Percentiles rank a stretch among this genome's conserved stretches.
Conservation (phyloP, 306 rosid species). For the Castanea sativa region DNA sequence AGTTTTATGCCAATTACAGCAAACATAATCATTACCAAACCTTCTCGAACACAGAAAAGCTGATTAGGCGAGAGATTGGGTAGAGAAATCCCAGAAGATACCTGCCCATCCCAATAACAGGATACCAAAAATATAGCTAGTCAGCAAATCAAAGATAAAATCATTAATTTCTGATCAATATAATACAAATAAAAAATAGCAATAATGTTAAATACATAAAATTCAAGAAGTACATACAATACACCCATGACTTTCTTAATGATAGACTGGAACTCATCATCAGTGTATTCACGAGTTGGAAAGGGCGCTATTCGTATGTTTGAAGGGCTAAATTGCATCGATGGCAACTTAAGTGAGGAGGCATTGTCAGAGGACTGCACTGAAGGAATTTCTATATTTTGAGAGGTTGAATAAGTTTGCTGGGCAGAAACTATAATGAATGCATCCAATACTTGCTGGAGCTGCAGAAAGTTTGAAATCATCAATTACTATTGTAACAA, state of each 20-base stretch:
- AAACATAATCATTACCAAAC: slow-evolving; percentile 41
- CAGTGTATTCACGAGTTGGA: slow-evolving; percentile 93
- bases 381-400: slow-evolving; percentile 37
- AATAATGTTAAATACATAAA: slow-evolving; percentile 1
- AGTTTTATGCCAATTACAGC: slow-evolving; percentile 16
- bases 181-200: slow-evolving; percentile 13
- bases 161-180: background rate
- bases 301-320: slow-evolving; percentile 79
- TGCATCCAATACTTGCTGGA: slow-evolving; percentile 86
- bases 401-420: slow-evolving; percentile 37
- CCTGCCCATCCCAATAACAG: slow-evolving; percentile 52
- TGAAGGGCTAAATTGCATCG: slow-evolving; percentile 67
- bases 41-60: slow-evolving; percentile 90
- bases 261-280: slow-evolving; percentile 94
- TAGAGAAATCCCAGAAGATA: slow-evolving; percentile 93
- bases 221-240: slow-evolving; percentile 51
- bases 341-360: slow-evolving; percentile 40
- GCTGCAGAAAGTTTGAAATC: slow-evolving; percentile 56
- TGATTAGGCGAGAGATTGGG: slow-evolving; percentile 87
- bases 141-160: slow-evolving; percentile 21
- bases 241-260: slow-evolving; percentile 89
- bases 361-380: slow-evolving; percentile 28
- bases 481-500: slow-evolving; percentile 13
- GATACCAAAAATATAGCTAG: slow-evolving; percentile 20
- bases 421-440: slow-evolving; percentile 82